Conservation (phyloP, 306 rosid genomes). For the Elaeagnus macrophylla region DNA sequence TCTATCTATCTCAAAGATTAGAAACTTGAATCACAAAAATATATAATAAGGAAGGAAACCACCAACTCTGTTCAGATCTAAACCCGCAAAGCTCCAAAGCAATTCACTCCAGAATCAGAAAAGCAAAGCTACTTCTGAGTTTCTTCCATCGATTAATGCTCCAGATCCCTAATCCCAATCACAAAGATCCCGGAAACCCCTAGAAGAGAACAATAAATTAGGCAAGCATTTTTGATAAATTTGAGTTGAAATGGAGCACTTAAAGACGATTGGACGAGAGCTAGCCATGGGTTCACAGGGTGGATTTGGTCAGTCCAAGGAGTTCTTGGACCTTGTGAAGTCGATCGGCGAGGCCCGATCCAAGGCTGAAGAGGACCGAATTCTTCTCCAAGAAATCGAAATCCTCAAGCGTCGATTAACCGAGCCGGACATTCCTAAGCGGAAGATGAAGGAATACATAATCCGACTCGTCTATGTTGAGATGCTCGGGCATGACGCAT, state of each 20-base stretch:
- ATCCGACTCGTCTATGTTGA: conserved; percentile 82
- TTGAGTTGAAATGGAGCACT: conserved; percentile 52
- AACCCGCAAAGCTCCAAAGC: too few species aligned
- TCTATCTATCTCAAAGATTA: background rate
- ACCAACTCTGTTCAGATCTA: too few species aligned
- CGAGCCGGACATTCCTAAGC: conserved; percentile 81
- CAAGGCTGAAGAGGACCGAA: conserved; percentile 90
- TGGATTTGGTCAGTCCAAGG: conserved; percentile 92
- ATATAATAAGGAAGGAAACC: background rate
- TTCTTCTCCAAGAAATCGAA: conserved; percentile 82
- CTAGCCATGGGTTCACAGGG: conserved; percentile 97
- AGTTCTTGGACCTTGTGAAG: conserved; percentile 79
- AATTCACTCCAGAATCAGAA: background rate
- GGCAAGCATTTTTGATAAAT: background rate
- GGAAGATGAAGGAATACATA: conserved; percentile 93
- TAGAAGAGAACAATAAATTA: background rate
- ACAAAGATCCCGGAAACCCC: background rate
- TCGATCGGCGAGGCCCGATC: conserved; percentile 97
- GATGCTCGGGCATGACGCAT: conserved; percentile 92
- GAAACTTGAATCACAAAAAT: background rate
- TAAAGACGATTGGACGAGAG: conserved; percentile 82
- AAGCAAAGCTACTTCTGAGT: background rate
- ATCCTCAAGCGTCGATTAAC: conserved; percentile 75
- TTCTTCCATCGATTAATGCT: background rate
- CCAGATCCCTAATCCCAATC: background rate